Conservation (phyloP, 179 eudicot species). For the Silene vulgaris region DNA sequence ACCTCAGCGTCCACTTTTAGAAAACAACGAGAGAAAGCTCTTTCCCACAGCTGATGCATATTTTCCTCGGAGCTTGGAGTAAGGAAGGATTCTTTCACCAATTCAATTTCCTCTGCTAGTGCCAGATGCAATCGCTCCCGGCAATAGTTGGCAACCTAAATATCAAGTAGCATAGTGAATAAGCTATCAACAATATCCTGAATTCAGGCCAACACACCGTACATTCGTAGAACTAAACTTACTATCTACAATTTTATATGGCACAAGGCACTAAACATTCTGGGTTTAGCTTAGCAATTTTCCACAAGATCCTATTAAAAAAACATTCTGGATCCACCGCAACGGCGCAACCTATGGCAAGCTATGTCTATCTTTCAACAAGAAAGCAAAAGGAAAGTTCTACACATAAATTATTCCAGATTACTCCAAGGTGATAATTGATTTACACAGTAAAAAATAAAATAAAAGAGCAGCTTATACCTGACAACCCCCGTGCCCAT, state of each 20-base stretch:
- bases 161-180: constrained; percentile 20
- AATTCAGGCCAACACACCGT: not conserved
- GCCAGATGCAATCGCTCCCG: constrained; percentile 55
- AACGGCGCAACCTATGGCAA: not conserved
- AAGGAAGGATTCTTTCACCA: constrained; percentile 24
- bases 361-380: not conserved
- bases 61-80: constrained; percentile 23
- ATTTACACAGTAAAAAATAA: not conserved
- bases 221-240: too few species aligned
- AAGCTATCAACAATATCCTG: not conserved
- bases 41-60: constrained; percentile 44
- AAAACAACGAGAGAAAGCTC: constrained; percentile 42
- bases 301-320: too few species aligned
- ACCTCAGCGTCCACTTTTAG: constrained; percentile 53
- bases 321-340: too few species aligned
- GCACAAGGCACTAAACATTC: too few species aligned
- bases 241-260: too few species aligned
- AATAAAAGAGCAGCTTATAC: constrained; percentile 26
- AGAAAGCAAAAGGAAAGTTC: not conserved
- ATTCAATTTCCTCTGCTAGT: constrained; percentile 47
- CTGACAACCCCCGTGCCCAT: constrained; percentile 75
- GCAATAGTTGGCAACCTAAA: constrained; percentile 55
- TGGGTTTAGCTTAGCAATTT: too few species aligned
- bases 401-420: not conserved
- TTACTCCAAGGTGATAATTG: not conserved